Conservation (phyloP, 495 filamentous ascomycete genomes). For the Daldinia childiae region DNA sequence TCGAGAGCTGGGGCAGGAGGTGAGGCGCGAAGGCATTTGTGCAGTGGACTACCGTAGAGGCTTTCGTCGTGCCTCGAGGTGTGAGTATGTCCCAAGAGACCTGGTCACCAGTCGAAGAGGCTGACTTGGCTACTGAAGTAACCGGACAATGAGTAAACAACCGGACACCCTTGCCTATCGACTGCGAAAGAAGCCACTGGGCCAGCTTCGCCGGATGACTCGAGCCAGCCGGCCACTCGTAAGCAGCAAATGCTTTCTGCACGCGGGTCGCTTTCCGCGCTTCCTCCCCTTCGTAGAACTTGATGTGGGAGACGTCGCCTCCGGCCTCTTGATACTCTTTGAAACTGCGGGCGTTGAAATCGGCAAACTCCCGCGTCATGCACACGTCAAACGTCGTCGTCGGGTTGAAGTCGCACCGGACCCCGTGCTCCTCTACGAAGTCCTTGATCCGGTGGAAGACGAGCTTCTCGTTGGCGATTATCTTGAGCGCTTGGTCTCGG, state of each 20-base stretch:
- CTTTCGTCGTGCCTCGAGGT: constrained; percentile 30
- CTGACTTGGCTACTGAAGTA: constrained; percentile 19
- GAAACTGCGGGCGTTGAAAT: constrained; percentile 43
- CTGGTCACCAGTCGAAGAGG: constrained; percentile 14
- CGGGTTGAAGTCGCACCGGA: constrained; percentile 46
- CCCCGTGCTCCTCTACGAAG: constrained; percentile 39
- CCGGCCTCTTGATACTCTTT: constrained; percentile 40
- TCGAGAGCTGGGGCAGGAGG: constrained; percentile 39
- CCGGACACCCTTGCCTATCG: constrained; percentile 22
- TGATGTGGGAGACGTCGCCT: constrained; percentile 46
- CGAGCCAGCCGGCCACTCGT: constrained; percentile 47
- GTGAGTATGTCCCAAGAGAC: constrained; percentile 28
- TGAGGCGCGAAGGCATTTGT: constrained; percentile 45
- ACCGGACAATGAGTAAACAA: constrained; percentile 45
- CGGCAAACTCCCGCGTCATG: constrained; percentile 45
- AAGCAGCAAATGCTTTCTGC: constrained; percentile 36
- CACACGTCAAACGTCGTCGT: constrained; percentile 47
- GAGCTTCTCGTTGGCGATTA: constrained; percentile 45
- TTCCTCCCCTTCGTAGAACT: constrained; percentile 43
- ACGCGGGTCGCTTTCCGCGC: constrained; percentile 39
- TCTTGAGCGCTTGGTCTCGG: constrained; percentile 43
- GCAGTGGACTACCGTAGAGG: constrained; percentile 42
- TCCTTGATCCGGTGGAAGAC: constrained; percentile 39
- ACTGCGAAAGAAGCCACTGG: constrained; percentile 43
- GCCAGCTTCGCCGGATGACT: constrained; percentile 45